phyloP scores from a whole-genome alignment of 495 filamentous ascomycete species.

The Talaromyces proteolyticus region DNA sequence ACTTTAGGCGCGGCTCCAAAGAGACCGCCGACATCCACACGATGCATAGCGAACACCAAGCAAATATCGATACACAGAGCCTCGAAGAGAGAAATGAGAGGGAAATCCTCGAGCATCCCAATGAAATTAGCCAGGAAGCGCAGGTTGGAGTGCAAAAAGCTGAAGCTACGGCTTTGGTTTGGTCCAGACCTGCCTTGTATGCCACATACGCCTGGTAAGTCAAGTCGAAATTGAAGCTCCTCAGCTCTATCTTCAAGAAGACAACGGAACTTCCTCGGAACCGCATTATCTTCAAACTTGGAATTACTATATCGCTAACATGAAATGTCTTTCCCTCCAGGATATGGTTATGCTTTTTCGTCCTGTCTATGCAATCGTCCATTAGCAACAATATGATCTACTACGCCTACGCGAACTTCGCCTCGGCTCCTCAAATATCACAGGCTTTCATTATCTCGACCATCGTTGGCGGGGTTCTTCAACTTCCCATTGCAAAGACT shows the following conservation, averaged over 20 bases:
- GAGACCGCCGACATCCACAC: no score
- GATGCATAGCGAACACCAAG: no score
- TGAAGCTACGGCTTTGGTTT: conserved; percentile 37
- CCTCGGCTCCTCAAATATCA: conserved; percentile 27
- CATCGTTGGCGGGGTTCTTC: conserved; percentile 59
- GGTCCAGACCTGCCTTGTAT: conserved; percentile 25
- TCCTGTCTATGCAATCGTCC: conserved; percentile 31
- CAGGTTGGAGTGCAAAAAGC: conserved; percentile 33
- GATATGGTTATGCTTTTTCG: conserved; percentile 40
- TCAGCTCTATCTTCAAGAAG: conserved; percentile 1
- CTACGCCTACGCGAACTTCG: conserved; percentile 30
- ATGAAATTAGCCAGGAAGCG: conserved; percentile 19
- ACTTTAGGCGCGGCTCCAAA: no score
- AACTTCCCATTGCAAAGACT: conserved; percentile 62
- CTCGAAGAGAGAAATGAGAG: conserved; percentile 13
- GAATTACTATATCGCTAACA: conserved; percentile 6
- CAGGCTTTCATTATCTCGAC: conserved; percentile 28
- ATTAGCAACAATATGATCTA: conserved; percentile 30
- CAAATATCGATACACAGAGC: not conserved
- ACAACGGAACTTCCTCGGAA: no score
- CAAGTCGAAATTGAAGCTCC: not conserved
- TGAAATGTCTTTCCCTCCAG: conserved; percentile 13
- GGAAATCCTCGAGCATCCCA: conserved; percentile 14
- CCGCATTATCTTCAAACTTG: no score
- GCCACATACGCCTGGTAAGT: conserved; percentile 34